Evolutionary conservation across 177 flowering plant species (phyloP).

Genomic region (Vitis hybrid): DNA sequence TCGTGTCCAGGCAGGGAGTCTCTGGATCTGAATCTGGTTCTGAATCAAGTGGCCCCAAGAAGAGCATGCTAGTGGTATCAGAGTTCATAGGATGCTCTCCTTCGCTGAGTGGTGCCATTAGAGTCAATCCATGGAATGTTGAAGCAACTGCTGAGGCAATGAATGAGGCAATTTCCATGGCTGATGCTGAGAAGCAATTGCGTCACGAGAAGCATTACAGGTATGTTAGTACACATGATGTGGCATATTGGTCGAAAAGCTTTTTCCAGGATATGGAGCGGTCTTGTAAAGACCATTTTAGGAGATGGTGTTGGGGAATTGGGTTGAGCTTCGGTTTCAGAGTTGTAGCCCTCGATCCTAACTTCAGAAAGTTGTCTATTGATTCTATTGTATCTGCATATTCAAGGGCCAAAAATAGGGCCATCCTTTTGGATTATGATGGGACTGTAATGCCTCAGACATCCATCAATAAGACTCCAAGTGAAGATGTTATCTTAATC

Average conservation of each 20-base stretch:
- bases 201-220: conserved; percentile 14
- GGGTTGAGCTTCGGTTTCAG: conserved; percentile 14
- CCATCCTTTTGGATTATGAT: conserved; percentile 14
- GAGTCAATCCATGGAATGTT: conserved; percentile 18
- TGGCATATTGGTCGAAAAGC: conserved; percentile 13
- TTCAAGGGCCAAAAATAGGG: conserved; percentile 9
- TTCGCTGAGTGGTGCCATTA: conserved; percentile 13
- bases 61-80: conserved; percentile 16
- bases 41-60: conserved; percentile 8
- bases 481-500: conserved; percentile 9
- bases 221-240: conserved; percentile 10
- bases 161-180: conserved; percentile 11
- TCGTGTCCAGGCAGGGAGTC: conserved; percentile 12
- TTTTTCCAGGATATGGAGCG: conserved; percentile 15
- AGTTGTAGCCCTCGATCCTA: conserved; percentile 11
- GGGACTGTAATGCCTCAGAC: conserved; percentile 14
- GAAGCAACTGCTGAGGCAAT: conserved; percentile 19
- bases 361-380: conserved; percentile 7
- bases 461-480: conserved; percentile 9
- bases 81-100: conserved; percentile 18
- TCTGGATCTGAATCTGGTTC: neutral
- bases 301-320: conserved; percentile 16
- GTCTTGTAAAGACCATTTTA: conserved; percentile 10
- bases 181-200: conserved; percentile 16
- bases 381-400: conserved; percentile 12